Evolutionary conservation across 2,329 filamentous ascomycete genomes (phyloP).

Genomic region (Ophiosphaerella narmari): DNA sequence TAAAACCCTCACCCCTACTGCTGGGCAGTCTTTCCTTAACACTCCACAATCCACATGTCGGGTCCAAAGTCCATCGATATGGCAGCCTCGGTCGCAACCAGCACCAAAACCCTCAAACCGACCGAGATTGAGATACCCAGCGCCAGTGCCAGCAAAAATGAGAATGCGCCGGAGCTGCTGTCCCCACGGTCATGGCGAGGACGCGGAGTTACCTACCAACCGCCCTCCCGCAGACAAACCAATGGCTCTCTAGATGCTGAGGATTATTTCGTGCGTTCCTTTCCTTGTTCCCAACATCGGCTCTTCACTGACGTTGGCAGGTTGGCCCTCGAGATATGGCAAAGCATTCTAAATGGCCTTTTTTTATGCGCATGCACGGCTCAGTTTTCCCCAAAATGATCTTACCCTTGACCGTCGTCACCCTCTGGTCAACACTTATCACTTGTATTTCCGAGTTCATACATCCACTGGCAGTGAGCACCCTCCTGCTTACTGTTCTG

Average conservation of each 20-base stretch:
- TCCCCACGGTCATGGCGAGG: constrained; percentile 42
- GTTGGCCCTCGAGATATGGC: constrained; percentile 70
- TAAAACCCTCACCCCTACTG: constrained; percentile 21
- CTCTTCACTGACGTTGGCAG: constrained; percentile 21
- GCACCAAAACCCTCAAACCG: constrained; percentile 37
- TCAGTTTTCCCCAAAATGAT: constrained; percentile 76
- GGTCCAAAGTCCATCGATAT: constrained; percentile 15
- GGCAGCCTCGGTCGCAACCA: constrained; percentile 34
- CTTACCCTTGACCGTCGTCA: constrained; percentile 67
- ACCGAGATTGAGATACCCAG: constrained; percentile 36
- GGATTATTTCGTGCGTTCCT: constrained; percentile 62
- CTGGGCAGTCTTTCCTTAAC: constrained; percentile 35
- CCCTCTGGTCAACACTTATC: constrained; percentile 68
- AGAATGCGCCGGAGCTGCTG: constrained; percentile 19
- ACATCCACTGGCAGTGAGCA: constrained; percentile 61
- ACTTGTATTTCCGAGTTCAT: constrained; percentile 55
- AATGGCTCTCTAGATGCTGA: constrained; percentile 51
- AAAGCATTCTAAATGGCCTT: constrained; percentile 76
- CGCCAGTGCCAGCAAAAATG: constrained; percentile 16
- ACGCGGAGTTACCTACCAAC: constrained; percentile 31
- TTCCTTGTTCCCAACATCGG: background rate
- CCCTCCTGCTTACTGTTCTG: constrained; percentile 73
- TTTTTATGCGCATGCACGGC: constrained; percentile 76
- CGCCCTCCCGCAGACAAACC: constrained; percentile 35
- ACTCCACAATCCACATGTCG: constrained; percentile 4